phyloP scores from a whole-genome alignment of 164 flowering plant species.

The Protea cynaroides region DNA sequence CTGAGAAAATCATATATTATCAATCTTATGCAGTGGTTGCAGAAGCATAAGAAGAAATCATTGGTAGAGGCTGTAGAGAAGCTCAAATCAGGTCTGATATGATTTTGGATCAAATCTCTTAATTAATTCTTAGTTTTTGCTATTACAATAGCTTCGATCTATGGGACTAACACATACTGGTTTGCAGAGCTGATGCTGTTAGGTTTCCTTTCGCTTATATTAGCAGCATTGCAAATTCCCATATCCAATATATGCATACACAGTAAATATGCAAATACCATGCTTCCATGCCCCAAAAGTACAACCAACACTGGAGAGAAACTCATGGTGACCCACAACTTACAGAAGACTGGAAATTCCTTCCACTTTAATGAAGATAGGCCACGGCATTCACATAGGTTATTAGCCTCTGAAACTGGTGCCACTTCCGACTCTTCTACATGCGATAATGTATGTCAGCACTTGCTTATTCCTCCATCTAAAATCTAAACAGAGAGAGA shows the following conservation, averaged over 20 bases:
- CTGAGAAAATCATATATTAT: no score
- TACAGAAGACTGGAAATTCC: no score
- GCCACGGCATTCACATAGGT: background rate
- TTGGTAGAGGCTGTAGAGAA: slow-evolving; percentile 32
- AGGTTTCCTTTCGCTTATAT: slow-evolving; percentile 49
- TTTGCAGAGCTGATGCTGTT: slow-evolving; percentile 46
- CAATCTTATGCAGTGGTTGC: slow-evolving; percentile 45
- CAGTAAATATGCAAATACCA: slow-evolving; percentile 21
- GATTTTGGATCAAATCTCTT: background rate
- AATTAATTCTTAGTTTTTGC: background rate
- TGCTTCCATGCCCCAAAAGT: slow-evolving; percentile 45
- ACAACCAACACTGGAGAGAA: slow-evolving; percentile 4
- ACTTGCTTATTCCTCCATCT: no score
- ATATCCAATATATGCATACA: slow-evolving; percentile 44
- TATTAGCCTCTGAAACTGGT: background rate
- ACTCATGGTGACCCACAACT: no score
- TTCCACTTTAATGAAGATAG: background rate
- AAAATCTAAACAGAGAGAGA: no score
- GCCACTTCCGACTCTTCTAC: no score
- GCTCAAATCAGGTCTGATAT: slow-evolving; percentile 38
- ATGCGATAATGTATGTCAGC: no score
- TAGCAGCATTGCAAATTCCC: slow-evolving; percentile 30
- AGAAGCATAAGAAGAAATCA: slow-evolving; percentile 21
- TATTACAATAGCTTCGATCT: no score
- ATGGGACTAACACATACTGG: background rate